These are phyloP conservation scores for Diaporthe humulicola DNA, from an alignment of 2,329 filamentous ascomycete species.

Conservation along the genomic window DNA sequence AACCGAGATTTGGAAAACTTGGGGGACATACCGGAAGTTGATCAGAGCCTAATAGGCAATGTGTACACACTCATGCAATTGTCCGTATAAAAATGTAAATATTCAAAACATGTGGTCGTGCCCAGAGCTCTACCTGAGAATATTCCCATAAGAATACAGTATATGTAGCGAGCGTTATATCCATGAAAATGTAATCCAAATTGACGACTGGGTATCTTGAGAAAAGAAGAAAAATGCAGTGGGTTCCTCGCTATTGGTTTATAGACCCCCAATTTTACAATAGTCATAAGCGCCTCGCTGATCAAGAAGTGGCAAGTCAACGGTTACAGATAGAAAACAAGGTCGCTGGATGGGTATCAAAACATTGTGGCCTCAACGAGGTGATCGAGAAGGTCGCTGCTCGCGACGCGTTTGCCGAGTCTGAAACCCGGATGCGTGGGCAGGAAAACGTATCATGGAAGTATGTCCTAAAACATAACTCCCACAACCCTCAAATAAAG, in stretches of 20 bases:
- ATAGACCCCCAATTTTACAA: background rate
- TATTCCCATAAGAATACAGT: background rate
- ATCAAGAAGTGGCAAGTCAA: background rate
- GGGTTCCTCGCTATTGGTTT: background rate
- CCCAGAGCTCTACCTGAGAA: background rate
- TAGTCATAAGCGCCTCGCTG: background rate
- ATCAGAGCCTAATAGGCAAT: background rate
- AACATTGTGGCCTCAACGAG: conserved; percentile 1
- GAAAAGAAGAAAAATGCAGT: background rate
- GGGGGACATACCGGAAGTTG: background rate
- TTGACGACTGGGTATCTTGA: conserved; percentile 11
- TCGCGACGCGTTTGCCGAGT: background rate
- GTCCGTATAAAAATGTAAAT: background rate
- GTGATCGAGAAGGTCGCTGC: background rate
- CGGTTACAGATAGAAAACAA: background rate
- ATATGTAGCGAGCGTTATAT: background rate
- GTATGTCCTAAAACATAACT: conserved; percentile 5
- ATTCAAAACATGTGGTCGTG: background rate
- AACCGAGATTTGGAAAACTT: background rate
- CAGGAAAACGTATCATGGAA: conserved; percentile 23
- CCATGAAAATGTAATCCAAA: background rate
- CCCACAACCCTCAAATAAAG: background rate
- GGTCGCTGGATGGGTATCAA: background rate
- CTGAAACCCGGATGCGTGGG: background rate
- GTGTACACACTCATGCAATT: background rate